phyloP scores from a whole-genome alignment of 805 yeast genomes.

The Komagataella pseudopastoris region DNA sequence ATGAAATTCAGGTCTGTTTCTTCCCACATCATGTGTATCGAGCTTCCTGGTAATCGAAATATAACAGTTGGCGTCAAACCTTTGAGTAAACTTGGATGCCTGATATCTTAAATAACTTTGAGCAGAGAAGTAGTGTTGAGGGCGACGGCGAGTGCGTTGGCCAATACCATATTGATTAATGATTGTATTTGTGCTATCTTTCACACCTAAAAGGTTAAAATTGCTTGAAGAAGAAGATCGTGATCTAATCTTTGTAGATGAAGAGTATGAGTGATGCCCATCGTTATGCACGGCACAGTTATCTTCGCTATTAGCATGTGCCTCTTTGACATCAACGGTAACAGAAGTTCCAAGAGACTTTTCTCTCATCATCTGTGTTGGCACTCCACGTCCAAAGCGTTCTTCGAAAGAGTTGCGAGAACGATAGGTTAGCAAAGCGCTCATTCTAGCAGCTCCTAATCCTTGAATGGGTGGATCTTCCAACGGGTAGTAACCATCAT shows the following conservation, averaged over 20 bases:
- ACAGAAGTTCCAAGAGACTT: not conserved
- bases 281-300: conserved; percentile 83
- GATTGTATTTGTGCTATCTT: not conserved
- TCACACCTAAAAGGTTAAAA: not conserved
- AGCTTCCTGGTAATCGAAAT: conserved; percentile 86
- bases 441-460: conserved; percentile 93
- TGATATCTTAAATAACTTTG: conserved; percentile 92
- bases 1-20: conserved; percentile 42
- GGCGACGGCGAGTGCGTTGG: conserved; percentile 22
- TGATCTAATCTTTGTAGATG: not conserved
- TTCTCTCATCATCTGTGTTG: conserved; percentile 19
- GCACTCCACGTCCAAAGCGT: conserved; percentile 77
- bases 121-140: conserved; percentile 74
- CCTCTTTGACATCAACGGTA: conserved; percentile 2
- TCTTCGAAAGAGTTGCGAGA: conserved; percentile 85
- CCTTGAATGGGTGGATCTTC: conserved; percentile 81
- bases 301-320: conserved; percentile 35
- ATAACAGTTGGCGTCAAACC: conserved; percentile 96
- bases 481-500: conserved; percentile 74
- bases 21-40: conserved; percentile 88
- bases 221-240: not conserved
- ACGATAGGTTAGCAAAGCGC: conserved; percentile 86
- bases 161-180: not conserved
- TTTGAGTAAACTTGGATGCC: conserved; percentile 74
- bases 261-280: conserved; percentile 30